Percentiles rank a stretch among this genome's conserved stretches.
Conservation (phyloP, 768 basidiomycete genomes). For the Lentinula sp. region DNA sequence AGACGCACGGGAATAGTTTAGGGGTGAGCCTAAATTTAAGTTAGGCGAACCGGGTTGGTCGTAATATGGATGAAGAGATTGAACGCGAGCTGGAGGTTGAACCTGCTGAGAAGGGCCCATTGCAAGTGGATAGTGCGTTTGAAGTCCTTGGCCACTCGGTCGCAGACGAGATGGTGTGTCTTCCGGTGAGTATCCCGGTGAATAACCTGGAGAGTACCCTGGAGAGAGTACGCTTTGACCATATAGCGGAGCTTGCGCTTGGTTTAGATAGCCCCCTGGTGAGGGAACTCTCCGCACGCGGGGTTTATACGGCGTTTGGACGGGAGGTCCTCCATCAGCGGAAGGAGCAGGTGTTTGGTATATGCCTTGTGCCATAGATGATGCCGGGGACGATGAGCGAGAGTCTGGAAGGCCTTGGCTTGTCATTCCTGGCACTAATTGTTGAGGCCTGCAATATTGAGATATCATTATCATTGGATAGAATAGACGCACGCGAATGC, state of each 20-base stretch:
- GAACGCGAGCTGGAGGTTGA: slow-evolving; percentile 38
- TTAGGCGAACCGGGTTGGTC: neutral
- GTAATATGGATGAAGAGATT: slow-evolving; percentile 21
- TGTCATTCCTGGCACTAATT: neutral
- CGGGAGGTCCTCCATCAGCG: slow-evolving; percentile 18
- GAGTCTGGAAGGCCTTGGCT: slow-evolving; percentile 8
- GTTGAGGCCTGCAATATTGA: neutral
- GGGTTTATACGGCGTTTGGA: slow-evolving; percentile 71
- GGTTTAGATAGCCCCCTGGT: slow-evolving; percentile 15
- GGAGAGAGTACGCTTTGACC: slow-evolving; percentile 16
- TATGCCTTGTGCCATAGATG: neutral
- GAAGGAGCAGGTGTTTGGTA: slow-evolving; percentile 1
- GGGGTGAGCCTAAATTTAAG: neutral
- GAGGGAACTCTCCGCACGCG: slow-evolving; percentile 54
- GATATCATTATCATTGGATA: too few species aligned
- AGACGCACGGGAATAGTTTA: slow-evolving; percentile 5
- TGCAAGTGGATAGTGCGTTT: slow-evolving; percentile 42
- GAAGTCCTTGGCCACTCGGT: slow-evolving; percentile 23
- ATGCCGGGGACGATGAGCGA: neutral
- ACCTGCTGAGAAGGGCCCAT: slow-evolving; percentile 43
- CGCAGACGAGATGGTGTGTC: slow-evolving; percentile 45
- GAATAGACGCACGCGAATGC: too few species aligned
- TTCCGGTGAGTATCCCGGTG: slow-evolving; percentile 30
- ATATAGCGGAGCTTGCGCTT: slow-evolving; percentile 8
- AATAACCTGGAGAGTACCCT: slow-evolving; percentile 26